Base-by-base conservation (phyloP, 352 stramenopile genomes). In the Phytophthora multivora region DNA sequence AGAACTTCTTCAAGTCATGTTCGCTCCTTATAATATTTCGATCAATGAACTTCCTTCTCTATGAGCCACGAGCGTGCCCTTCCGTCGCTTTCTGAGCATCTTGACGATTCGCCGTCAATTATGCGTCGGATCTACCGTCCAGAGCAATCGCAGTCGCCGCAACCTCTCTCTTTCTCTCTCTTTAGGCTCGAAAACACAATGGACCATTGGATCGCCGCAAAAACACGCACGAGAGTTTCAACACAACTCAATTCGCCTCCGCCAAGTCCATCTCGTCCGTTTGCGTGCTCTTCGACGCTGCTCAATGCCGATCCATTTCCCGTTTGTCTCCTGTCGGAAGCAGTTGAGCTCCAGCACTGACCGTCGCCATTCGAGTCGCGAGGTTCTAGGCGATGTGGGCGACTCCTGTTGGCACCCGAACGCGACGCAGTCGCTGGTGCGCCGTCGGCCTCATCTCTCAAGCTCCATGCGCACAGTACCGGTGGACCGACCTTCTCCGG, bases 301-400 rank as follows among this genome's bases (percentile, higher is more conserved):
- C 16, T 7, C 30, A 36, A 75, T 75, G 67, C 62, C 56, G 21
- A 70, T 68, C 15, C 67, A 75, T 25, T 69, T 70, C 33, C 43
- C 57, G 35, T 59, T 75, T 72, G 31, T 63, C 5, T 62, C 46
- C 13, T 31, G 28, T 19, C 61, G 52, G 25, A 59, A 59, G 45
- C 39, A 58, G 23, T 38, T 58, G 16, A 18, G 47, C 15, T 33
- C 12, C 3, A 40, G 12, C 8, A 49, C 30, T 39, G 31, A 12
- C 30, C 16, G 9, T 39, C 33, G 42, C 26, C 10, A 51, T 25
- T 18, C 43, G 0, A 38, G 39, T 19, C 59, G 36, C 3, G 41
- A 68, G 55, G 48, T 68, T 2, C 41, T 66, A 5, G 54, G 51
- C 2, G 33, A 49, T 13, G 9, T 60, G 6, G 40, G 40, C 1